Evolutionary conservation across 2,329 filamentous ascomycete genomes (phyloP), one percentile per base, ranked within the genome.

Genomic region (Ambrosiella cleistominuta): DNA sequence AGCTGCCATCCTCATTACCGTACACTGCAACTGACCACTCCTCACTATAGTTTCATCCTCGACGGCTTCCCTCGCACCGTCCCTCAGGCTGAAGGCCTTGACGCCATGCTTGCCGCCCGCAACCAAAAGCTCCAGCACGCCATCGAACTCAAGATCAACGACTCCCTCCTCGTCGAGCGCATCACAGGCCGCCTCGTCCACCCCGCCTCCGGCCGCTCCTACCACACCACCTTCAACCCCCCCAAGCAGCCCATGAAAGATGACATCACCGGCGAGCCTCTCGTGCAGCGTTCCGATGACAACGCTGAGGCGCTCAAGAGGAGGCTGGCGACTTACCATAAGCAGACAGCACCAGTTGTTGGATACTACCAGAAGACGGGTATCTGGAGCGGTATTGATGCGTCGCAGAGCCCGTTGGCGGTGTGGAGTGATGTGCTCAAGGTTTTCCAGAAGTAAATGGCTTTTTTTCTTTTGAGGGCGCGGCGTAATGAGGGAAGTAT

Each of bases 161-260:
- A 97, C 70, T 80, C 80, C 47, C 85, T 98, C 60, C 83, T 98
- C 61, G 91, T 98, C 62, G 84, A 90, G 64, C 88, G 93, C 68
- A 97, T 98, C 72, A 98, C 93, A 62, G 93, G 93, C 67, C 91
- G 93, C 67, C 79, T 98, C 62, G 78, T 98, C 66, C 93, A 98
- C 79, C 91, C 91, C 60, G 91, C 91, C 56, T 96, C 90, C 59
- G 93, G 93, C 64, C 89, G 93, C 68, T 89, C 87, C 65, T 98
- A 98, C 78, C 93, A 98, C 82, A 93, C 85, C 74, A 86, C 93
- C 72, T 98, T 98, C 83, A 97, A 96, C 81, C 93, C 93, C 56
- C 93, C 93, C 67, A 95, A 96, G 82, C 74, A 82, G 66, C 67
- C 80, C 64, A 97, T 97, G 93, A 95, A 83, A 70, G 93, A 98